Percentiles rank a stretch among this genome's conserved stretches.
These are phyloP conservation scores for Sporisorium reilianum DNA, from an alignment of 1,284 basidiomycete genomes.

Conservation along the genomic window DNA sequence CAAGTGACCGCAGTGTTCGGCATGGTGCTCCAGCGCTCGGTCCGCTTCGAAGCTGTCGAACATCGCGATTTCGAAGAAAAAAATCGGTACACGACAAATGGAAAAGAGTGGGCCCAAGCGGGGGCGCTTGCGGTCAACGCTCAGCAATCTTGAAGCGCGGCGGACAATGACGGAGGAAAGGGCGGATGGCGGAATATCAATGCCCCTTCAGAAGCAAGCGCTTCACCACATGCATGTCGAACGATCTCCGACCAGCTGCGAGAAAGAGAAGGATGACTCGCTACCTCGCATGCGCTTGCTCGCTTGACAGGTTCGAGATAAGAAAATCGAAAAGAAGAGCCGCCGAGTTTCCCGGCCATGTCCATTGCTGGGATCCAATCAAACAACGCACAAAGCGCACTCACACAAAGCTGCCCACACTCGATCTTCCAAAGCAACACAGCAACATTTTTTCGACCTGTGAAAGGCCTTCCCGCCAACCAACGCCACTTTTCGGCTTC, in stretches of 20 bases:
- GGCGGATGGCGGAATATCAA: slow-evolving; percentile 1
- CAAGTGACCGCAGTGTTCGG: neutral
- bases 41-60: neutral
- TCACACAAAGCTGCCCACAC: neutral
- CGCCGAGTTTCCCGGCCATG: slow-evolving; percentile 1
- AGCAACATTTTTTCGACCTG: neutral
- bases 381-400: neutral
- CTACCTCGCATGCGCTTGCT: slow-evolving; percentile 3
- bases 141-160: no score
- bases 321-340: neutral
- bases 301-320: slow-evolving; percentile 10
- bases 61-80: neutral
- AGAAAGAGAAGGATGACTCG: neutral
- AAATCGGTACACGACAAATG: no score
- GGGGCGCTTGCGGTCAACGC: no score
- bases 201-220: neutral
- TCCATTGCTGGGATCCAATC: neutral
- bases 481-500: neutral
- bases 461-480: neutral
- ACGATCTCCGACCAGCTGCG: neutral
- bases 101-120: no score
- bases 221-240: neutral
- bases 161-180: no score
- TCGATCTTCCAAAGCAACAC: neutral
- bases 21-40: neutral